phyloP scores from a whole-genome alignment of 345 rosid species.

The Hibiscus trionum region DNA sequence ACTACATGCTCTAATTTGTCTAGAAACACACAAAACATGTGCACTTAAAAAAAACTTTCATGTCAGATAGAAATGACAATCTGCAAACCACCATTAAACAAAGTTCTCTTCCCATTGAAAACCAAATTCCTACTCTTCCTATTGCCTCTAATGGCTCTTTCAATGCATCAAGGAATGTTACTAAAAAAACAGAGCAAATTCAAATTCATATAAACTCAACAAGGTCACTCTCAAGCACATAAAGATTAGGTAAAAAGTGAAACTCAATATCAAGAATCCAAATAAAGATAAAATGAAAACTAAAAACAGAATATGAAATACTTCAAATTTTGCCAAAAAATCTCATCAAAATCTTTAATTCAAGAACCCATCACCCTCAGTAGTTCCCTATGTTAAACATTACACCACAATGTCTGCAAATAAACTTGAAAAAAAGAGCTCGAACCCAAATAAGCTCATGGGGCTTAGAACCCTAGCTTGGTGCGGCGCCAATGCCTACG shows the following conservation, averaged over 20 bases:
- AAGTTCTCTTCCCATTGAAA: neutral
- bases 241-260: neutral
- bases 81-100: neutral
- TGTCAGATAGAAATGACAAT: neutral
- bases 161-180: neutral
- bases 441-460: neutral
- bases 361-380: neutral
- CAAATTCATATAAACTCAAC: constrained; percentile 4
- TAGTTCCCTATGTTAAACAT: neutral
- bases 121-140: neutral
- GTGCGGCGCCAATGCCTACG: constrained; percentile 72
- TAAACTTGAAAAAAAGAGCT: neutral
- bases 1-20: neutral
- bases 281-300: neutral
- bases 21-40: neutral
- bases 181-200: neutral
- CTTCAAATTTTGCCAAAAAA: neutral
- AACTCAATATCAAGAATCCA: neutral
- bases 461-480: constrained; percentile 53
- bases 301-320: neutral
- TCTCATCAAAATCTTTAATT: neutral
- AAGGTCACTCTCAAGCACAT: neutral
- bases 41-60: neutral
- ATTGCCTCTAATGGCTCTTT: no score
- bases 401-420: neutral